Base-by-base conservation (phyloP, 1,284 basidiomycete genomes). In the Tremellales sp. region DNA sequence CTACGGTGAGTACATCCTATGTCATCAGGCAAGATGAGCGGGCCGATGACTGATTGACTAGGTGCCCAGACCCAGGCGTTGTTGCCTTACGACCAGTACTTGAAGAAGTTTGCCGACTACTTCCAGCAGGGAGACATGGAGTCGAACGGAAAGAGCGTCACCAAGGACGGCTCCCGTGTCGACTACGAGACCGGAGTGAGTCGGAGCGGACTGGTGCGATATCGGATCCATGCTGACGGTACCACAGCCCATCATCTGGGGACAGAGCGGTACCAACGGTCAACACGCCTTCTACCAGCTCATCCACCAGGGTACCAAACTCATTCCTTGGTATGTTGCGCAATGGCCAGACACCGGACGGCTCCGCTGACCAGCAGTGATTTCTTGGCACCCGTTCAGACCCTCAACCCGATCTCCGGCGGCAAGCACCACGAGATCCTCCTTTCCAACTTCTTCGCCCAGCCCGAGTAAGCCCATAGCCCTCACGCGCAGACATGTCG, bases 51-150 rank as follows among this genome's bases (percentile, higher is more conserved):
- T 21, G 8, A 39, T 4, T 46, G 25, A 37, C 25, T 58, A 83
- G 82, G 87, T 57, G 80, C 93, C 36, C 91, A 97, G 78, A 97
- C 94, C 1, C 90, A 97, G 65, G 90, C 87, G 6, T 81, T 98
- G 42, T 80, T 98, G 27, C 93, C 94, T 3, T 98, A 98, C 70
- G 96, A 98, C 76, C 94, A 98, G 75, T 98, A 98, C 77, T 79
- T 98, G 63, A 89, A 96, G 82, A 96, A 96, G 76, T 98, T 98
- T 69, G 94, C 94, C 49, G 94, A 97, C 77, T 98, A 98, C 81
- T 98, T 98, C 88, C 94, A 98, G 76, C 94, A 98, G 75, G 93
- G 93, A 41, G 94, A 98, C 76, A 98, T 98, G 94, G 94, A 98
- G 77, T 96, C 91, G 21, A 97, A 98, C 75, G 94, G 94, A 55